Evolutionary conservation across 2,329 filamentous ascomycete species (phyloP).

Genomic region (Rhinocladiella mackenziei): DNA sequence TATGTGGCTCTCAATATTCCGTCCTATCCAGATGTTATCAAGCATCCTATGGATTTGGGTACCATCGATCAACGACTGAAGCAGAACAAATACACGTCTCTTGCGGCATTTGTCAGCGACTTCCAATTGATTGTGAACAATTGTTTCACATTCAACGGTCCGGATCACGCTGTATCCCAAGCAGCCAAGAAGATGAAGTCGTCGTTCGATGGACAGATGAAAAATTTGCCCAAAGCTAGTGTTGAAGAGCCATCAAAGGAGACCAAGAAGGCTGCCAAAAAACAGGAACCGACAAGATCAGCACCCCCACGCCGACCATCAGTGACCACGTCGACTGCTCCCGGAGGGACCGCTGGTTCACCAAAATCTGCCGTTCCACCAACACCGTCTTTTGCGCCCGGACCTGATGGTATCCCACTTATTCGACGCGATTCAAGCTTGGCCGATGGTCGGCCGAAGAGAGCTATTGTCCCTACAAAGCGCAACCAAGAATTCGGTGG

Average conservation of each 20-base stretch:
- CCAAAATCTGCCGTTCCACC: conserved; percentile 43
- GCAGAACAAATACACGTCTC: conserved; percentile 61
- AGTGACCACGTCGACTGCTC: conserved; percentile 32
- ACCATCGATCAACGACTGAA: conserved; percentile 79
- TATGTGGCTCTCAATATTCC: conserved; percentile 71
- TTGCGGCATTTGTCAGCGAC: conserved; percentile 71
- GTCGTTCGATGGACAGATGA: conserved; percentile 59
- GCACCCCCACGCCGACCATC: conserved; percentile 49
- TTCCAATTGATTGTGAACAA: conserved; percentile 77
- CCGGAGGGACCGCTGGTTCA: conserved; percentile 40
- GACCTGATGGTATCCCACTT: conserved; percentile 71
- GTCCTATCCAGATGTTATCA: conserved; percentile 67
- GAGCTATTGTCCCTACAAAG: conserved; percentile 87
- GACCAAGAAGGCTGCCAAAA: conserved; percentile 56
- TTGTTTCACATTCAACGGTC: conserved; percentile 75
- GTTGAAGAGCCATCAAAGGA: conserved; percentile 57
- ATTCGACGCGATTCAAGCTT: conserved; percentile 82
- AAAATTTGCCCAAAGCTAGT: conserved; percentile 54
- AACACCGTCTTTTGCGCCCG: conserved; percentile 65
- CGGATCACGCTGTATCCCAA: conserved; percentile 66
- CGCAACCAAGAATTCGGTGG: conserved; percentile 86
- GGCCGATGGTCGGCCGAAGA: conserved; percentile 77
- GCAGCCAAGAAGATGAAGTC: conserved; percentile 60
- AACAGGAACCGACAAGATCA: conserved; percentile 37
- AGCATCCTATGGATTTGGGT: conserved; percentile 76